Evolutionary conservation across 2,329 filamentous ascomycete species (phyloP).

Genomic region (Beauveria rudraprayagi): DNA sequence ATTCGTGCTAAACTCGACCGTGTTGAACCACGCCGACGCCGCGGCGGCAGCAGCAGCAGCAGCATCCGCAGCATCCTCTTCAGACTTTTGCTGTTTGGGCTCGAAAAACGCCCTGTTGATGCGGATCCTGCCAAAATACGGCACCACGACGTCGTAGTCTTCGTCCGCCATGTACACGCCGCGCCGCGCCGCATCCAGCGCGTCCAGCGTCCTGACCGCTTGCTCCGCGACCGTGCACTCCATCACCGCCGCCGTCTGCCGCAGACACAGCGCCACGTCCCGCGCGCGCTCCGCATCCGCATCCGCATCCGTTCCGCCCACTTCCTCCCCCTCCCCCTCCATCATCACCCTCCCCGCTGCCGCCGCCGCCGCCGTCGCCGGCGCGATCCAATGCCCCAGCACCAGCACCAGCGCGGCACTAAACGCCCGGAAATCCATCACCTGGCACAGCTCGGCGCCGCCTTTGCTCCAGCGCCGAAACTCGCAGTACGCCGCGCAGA

Average conservation of each 20-base stretch:
- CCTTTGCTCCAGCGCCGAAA: slow-evolving; percentile 18
- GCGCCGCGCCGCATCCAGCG: slow-evolving; percentile 23
- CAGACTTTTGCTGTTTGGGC: not conserved
- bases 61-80: too few relatives aligned
- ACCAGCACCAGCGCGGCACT: slow-evolving; percentile 35
- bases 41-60: not conserved
- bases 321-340: not conserved
- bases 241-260: slow-evolving; percentile 15
- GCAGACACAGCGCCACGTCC: slow-evolving; percentile 3
- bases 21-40: not conserved
- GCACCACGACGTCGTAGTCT: slow-evolving; percentile 32
- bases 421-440: slow-evolving; percentile 40
- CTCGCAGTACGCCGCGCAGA: slow-evolving; percentile 27
- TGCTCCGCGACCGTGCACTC: slow-evolving; percentile 36
- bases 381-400: slow-evolving; percentile 29
- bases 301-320: not conserved
- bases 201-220: slow-evolving; percentile 31
- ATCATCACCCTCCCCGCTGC: too few relatives aligned
- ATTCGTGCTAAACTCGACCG: slow-evolving; percentile 5
- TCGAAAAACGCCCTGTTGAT: not conserved
- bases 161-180: slow-evolving; percentile 16
- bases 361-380: slow-evolving; percentile 12
- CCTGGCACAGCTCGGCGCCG: slow-evolving; percentile 28
- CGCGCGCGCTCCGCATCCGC: not conserved
- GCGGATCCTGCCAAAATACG: slow-evolving; percentile 33